Evolutionary conservation across 2,329 filamentous ascomycete genomes (phyloP), one percentile per base, ranked within the genome.

Genomic region (Aspergillus tubingensis): DNA sequence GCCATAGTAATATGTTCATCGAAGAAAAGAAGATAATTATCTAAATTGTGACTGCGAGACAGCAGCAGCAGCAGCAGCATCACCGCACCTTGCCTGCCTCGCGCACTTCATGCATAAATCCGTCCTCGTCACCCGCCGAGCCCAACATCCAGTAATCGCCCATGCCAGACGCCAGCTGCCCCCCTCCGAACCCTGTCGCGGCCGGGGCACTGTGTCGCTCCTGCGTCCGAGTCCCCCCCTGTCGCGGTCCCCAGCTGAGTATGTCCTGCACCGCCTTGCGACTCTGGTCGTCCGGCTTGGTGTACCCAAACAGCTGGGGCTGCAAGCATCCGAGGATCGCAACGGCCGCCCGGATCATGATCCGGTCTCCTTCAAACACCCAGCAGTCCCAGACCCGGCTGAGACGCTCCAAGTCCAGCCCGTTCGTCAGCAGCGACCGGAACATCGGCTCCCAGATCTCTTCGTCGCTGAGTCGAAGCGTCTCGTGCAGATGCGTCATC

Each of bases 371-470:
- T 70, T 88, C 86, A 59, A 88, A 85, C 2, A 83, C 81, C 72
- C 83, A 86, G 54, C 86, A 81, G 67, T 88, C 86, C 84, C 85
- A 87, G 19, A 88, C 76, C 3, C 86, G 77, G 51, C 81, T 81
- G 10, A 83, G 78, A 36, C 81, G 77, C 60, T 86, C 84, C 8
- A 85, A 71, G 44, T 81, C 79, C 1, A 85, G 76, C 1, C 82
- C 79, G 54, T 81, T 81, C 15, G 77, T 79, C 65, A 86, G 82
- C 15, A 86, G 73, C 4, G 78, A 82, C 57, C 79, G 79, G 68
- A 86, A 82, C 72, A 86, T 82, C 4, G 82, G 80, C 48, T 82
- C 80, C 64, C 85, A 80, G 63, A 79, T 79, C 74, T 79, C 79
- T 58, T 79, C 75, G 36, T 79, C 72, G 3, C 72, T 72, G 11